phyloP scores from a whole-genome alignment of 2,329 filamentous ascomycete genomes.

The Plenodomus lindquistii region DNA sequence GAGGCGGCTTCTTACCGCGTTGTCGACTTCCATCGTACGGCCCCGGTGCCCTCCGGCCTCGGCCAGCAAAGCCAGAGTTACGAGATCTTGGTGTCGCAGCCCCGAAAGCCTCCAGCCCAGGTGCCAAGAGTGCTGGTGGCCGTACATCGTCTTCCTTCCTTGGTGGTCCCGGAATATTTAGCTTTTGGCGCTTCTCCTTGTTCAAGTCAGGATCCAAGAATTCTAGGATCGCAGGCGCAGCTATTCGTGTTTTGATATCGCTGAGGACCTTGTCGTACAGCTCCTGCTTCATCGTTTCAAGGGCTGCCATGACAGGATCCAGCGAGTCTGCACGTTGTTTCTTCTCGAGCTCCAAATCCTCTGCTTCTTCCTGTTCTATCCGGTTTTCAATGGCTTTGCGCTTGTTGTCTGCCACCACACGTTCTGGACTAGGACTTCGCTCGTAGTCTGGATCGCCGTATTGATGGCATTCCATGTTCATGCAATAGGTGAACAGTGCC shows the following conservation, averaged over 20 bases:
- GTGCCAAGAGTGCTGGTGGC: slow-evolving; percentile 57
- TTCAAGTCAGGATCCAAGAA: slow-evolving; percentile 84
- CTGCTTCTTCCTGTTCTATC: slow-evolving; percentile 72
- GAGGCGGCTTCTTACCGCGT: slow-evolving; percentile 45
- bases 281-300: slow-evolving; percentile 77
- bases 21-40: slow-evolving; percentile 50
- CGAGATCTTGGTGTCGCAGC: slow-evolving; percentile 65
- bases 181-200: slow-evolving; percentile 73
- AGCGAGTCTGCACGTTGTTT: slow-evolving; percentile 82
- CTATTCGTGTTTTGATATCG: slow-evolving; percentile 86
- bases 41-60: slow-evolving; percentile 48
- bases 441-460: slow-evolving; percentile 68
- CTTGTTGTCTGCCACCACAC: slow-evolving; percentile 53
- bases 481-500: slow-evolving; percentile 86
- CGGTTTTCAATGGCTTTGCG: slow-evolving; percentile 69
- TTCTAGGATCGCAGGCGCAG: slow-evolving; percentile 76
- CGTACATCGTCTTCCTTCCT: slow-evolving; percentile 62
- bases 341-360: slow-evolving; percentile 88
- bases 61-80: slow-evolving; percentile 45
- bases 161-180: slow-evolving; percentile 73
- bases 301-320: slow-evolving; percentile 85
- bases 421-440: slow-evolving; percentile 56
- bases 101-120: slow-evolving; percentile 63
- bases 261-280: slow-evolving; percentile 84
- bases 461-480: slow-evolving; percentile 84